A percentile compares a stretch with the other conserved stretches of the same genome.
phyloP scores from a whole-genome alignment of 768 basidiomycete genomes.

The Tylopilus felleus region DNA sequence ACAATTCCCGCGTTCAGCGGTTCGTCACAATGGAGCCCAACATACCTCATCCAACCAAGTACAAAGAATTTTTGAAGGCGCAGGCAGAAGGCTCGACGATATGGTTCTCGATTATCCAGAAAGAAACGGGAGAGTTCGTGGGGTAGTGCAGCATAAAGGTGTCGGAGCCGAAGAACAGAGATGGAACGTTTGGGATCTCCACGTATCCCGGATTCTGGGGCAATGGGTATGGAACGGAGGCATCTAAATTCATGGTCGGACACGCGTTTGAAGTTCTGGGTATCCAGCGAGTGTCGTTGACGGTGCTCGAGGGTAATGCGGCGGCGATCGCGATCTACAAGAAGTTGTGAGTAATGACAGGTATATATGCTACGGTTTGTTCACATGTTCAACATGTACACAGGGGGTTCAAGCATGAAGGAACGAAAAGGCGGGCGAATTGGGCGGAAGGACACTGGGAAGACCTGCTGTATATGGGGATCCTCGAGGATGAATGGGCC shows the following conservation, averaged over 20 bases:
- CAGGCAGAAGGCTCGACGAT: constrained; percentile 6
- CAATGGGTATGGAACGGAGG: constrained; percentile 36
- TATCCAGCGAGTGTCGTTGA: constrained; percentile 31
- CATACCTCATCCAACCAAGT: constrained; percentile 2
- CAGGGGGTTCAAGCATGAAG: constrained; percentile 36
- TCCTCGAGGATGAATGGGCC: constrained; percentile 24
- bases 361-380: background rate
- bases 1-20: constrained; percentile 4
- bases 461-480: constrained; percentile 32
- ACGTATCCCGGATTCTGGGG: constrained; percentile 27
- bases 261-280: constrained; percentile 29
- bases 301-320: constrained; percentile 17
- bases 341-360: constrained; percentile 25
- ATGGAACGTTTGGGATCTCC: constrained; percentile 21
- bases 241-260: constrained; percentile 33
- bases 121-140: background rate
- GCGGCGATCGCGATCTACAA: constrained; percentile 26
- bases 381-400: background rate
- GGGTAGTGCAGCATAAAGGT: constrained; percentile 15
- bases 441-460: constrained; percentile 35
- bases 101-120: constrained; percentile 8
- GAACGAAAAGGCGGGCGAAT: constrained; percentile 25
- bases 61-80: constrained; percentile 5
- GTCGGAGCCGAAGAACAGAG: constrained; percentile 21
- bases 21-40: constrained; percentile 4